Evolutionary conservation across 257 asterid species (phyloP), one percentile per base, ranked within the genome.

Genomic region (Scutellaria barbata): DNA sequence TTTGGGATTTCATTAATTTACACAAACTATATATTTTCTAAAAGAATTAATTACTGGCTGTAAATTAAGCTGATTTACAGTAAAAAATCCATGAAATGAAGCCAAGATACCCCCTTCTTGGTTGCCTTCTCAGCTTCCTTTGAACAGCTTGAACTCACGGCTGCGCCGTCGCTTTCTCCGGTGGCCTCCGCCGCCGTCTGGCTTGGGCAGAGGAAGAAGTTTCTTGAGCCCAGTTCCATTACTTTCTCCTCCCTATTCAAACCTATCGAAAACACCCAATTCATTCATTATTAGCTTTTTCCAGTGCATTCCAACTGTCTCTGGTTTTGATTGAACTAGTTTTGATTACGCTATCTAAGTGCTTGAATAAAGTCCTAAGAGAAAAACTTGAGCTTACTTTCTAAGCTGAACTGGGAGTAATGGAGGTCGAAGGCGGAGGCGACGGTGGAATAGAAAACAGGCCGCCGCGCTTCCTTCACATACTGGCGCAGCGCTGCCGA

Each of bases 371-470:
- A 54, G 4, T 54, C 13, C 37, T 3, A 18, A 35, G 8, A 20
- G 22, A 10, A 3, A 60, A 41, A n/a, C 8, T 8, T 1, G 9
- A 16, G 56, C 92, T 79, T 77, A 90, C 98, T 83, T 83, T 90
- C 95, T 77, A 92, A 75, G 80, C 97, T 85, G 80, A 92, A 92
- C 61, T 92, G 98, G 2, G 98, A 90, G 81, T 92, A 92, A 81
- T 92, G 98, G 76, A 92, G 96, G 70, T 81, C 92, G 66, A 83
- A 90, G 62, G 81, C 85, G 11, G 81, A 61, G 5, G 87, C 80
- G 12, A 61, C 81, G 18, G 63, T 30, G 5, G 86, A 65, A 0
- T 79, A 62, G 5, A 87, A 64, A 30, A 79, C 66, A 20, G 91
- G 87, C 40, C 88, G 91, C 13, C 98, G 80, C 40, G 83, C 85